Evolutionary conservation across 148 eudicot genomes (phyloP).

Genomic region (Pouteria glomerata): DNA sequence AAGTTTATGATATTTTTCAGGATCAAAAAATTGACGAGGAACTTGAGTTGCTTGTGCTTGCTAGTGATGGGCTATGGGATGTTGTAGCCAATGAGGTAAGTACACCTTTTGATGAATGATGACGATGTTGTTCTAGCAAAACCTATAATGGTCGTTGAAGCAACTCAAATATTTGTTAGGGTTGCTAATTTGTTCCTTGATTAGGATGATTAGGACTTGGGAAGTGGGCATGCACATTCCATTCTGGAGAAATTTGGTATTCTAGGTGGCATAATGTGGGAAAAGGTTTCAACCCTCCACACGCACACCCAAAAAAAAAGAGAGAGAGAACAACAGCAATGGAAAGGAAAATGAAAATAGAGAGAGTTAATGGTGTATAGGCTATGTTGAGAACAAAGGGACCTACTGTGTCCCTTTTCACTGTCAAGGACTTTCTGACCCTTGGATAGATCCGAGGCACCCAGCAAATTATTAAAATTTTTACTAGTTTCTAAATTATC

Average conservation of each 20-base stretch:
- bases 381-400: not conserved
- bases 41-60: conserved; percentile 84
- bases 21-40: conserved; percentile 64
- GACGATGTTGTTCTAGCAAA: not conserved
- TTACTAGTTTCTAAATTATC: too few species aligned
- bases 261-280: not conserved
- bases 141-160: not conserved
- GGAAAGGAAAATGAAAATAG: not conserved
- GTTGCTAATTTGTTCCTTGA: not conserved
- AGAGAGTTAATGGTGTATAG: not conserved
- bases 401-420: not conserved
- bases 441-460: too few species aligned
- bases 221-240: not conserved
- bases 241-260: not conserved
- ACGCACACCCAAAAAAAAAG: not conserved
- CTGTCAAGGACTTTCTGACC: not conserved
- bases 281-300: not conserved
- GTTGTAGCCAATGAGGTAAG: conserved; percentile 85
- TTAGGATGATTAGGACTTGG: too few species aligned
- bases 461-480: too few species aligned
- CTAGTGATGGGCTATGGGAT: conserved; percentile 97
- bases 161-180: not conserved
- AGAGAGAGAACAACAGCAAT: not conserved
- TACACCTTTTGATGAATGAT: not conserved
- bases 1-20: conserved; percentile 23